These are phyloP conservation scores for Tirmania nivea DNA, from an alignment of 495 filamentous ascomycete species.

Conservation along the genomic window DNA sequence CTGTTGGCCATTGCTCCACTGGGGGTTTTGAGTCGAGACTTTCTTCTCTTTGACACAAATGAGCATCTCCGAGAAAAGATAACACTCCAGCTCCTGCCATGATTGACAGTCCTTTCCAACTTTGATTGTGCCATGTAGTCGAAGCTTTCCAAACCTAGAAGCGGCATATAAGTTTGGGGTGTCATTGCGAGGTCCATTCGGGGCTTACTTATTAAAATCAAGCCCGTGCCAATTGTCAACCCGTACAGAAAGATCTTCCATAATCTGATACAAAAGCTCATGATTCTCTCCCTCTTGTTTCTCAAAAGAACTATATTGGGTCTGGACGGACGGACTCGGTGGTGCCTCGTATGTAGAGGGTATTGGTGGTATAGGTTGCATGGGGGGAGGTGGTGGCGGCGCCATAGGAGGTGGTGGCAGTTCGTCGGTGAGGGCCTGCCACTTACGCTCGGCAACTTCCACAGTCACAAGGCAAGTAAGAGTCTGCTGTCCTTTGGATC, in stretches of 20 bases:
- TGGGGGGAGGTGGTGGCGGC: constrained; percentile 16
- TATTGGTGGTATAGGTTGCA: constrained; percentile 19
- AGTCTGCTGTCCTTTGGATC: constrained; percentile 83
- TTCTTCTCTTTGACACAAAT: constrained; percentile 99
- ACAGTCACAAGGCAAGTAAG: constrained; percentile 87
- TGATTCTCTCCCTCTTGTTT: constrained; percentile 14
- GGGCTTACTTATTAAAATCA: constrained; percentile 62
- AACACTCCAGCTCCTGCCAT: constrained; percentile 97
- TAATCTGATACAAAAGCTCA: constrained; percentile 62
- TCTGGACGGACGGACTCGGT: constrained; percentile 13
- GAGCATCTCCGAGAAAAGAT: constrained; percentile 94
- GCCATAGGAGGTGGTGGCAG: constrained; percentile 40
- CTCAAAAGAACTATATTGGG: constrained; percentile 24
- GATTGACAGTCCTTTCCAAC: constrained; percentile 93
- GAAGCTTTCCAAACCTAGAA: constrained; percentile 72
- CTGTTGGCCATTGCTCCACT: constrained; percentile 38
- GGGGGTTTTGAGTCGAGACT: constrained; percentile 27
- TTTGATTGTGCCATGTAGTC: constrained; percentile 71
- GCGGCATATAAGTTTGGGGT: constrained; percentile 1
- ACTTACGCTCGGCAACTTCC: constrained; percentile 83
- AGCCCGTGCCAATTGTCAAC: constrained; percentile 98
- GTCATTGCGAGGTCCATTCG: background rate
- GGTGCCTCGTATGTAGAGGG: constrained; percentile 5
- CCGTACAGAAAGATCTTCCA: constrained; percentile 59
- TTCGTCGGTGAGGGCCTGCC: constrained; percentile 70